These are phyloP conservation scores for Gamsiella multidivaricata DNA, from an alignment of 192 early-diverging fungal genomes.

Conservation along the genomic window DNA sequence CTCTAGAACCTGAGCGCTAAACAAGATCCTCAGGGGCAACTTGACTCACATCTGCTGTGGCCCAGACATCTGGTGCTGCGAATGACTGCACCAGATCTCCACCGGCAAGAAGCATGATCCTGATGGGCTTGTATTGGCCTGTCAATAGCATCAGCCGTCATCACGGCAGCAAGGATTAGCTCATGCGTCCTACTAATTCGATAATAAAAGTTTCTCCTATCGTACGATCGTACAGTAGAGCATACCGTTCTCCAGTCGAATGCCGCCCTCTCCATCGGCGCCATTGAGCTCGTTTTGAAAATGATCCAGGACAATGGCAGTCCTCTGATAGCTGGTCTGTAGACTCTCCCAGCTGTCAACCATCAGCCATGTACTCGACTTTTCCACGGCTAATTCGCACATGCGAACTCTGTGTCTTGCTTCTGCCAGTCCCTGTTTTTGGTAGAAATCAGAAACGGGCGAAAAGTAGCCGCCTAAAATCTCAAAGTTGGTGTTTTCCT, in stretches of 20 bases:
- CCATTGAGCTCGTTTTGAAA: constrained; percentile 91
- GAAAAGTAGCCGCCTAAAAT: constrained; percentile 96
- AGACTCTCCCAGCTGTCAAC: constrained; percentile 95
- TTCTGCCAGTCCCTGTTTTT: constrained; percentile 90
- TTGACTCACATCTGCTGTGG: constrained; percentile 80
- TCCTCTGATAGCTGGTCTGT: constrained; percentile 83
- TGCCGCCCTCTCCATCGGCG: constrained; percentile 72
- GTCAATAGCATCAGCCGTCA: not conserved
- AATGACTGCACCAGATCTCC: constrained; percentile 98
- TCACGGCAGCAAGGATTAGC: constrained; percentile 1
- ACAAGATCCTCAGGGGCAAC: too few species aligned
- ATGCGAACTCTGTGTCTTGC: constrained; percentile 91
- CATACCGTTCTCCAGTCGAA: constrained; percentile 69
- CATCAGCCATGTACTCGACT: constrained; percentile 92
- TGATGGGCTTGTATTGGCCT: constrained; percentile 72
- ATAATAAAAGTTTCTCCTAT: too few species aligned
- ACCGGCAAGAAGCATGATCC: constrained; percentile 94
- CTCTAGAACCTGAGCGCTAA: too few species aligned
- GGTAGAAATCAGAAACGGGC: constrained; percentile 94
- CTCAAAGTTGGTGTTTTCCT: constrained; percentile 79
- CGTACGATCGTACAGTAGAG: too few species aligned
- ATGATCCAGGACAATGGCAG: constrained; percentile 93
- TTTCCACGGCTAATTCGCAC: constrained; percentile 89
- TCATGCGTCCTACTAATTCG: too few species aligned
- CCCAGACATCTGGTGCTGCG: constrained; percentile 90